Base-by-base conservation (phyloP, 2,329 filamentous ascomycete species). In the Colletotrichum navitas region DNA sequence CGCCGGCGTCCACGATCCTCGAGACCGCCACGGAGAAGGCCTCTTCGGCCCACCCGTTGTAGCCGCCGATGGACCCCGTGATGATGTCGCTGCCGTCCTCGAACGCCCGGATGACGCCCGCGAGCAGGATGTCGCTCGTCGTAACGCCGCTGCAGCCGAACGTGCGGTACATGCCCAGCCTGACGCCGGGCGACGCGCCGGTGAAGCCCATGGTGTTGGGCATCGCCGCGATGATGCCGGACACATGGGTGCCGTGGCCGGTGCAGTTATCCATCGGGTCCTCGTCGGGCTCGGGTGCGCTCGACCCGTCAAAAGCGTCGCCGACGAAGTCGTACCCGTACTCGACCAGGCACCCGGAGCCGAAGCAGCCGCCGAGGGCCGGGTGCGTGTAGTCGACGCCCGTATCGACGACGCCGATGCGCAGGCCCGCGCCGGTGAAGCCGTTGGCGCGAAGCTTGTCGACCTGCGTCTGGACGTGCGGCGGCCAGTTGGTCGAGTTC, bases 391-490 rank as follows among this genome's bases (percentile, higher is more conserved):
- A 86, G 68, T 86, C 84, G 49, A 85, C 73, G 1, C 78, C 77
- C 1, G 83, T 87, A 75, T 89, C 87, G 34, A 89, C 81, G 10
- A 89, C 79, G 45, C 80, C 87, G 76, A 89, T 80, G 68, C 85
- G 86, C 77, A 88, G 80, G 12, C 86, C 87, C 73, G 82, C 82
- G 41, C 87, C 87, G 0, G 81, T 85, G 68, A 85, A 74, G 0
- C 86, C 86, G 71, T 84, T 77, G 12, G 82, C 84, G 32, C 82
- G 82, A 47, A 89, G 80, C 81, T 85, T 83, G 76, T 88, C 84
- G 29, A 89, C 84, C 77, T 89, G 87, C 1, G 86, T 88, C 86
- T 88, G 88, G 70, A 86, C 76, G 58, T 89, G 87, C 3, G 87
- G 83, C n/a, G 83, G 66, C 70, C 70, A 80, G 69, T 84, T 85